Evolutionary conservation across 208 protist genomes (phyloP).

Genomic region (Trypanosoma theileri): DNA sequence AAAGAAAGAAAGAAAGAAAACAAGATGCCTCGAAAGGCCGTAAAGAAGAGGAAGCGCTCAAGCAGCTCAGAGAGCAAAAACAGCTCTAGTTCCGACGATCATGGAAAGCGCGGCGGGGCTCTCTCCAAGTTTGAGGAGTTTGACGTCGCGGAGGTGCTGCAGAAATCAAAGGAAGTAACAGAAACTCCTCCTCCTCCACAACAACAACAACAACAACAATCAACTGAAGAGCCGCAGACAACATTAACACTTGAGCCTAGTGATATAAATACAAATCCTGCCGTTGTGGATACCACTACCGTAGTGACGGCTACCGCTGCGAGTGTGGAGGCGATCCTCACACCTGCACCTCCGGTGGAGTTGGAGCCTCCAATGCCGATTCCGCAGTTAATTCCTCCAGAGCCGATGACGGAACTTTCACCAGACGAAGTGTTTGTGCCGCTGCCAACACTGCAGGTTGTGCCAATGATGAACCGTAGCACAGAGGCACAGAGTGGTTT

Average conservation of each 20-base stretch:
- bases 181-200: not conserved
- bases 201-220: not conserved
- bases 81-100: conserved; percentile 19
- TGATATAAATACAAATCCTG: not conserved
- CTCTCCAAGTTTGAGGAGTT: conserved; percentile 43
- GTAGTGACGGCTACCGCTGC: not conserved
- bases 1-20: conserved; percentile 3
- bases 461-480: conserved; percentile 48
- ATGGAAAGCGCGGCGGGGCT: conserved; percentile 14
- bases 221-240: too few relatives aligned
- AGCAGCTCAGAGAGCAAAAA: conserved; percentile 27
- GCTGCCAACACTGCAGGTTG: conserved; percentile 55
- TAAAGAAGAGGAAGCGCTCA: conserved; percentile 30
- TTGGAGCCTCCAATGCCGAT: conserved; percentile 9
- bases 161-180: conserved; percentile 7
- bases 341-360: not conserved
- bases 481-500: conserved; percentile 67
- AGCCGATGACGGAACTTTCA: conserved; percentile 20
- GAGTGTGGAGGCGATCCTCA: too few relatives aligned
- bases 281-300: not conserved
- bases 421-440: conserved; percentile 61
- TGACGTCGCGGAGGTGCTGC: conserved; percentile 30
- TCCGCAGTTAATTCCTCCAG: conserved; percentile 29
- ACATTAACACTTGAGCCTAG: not conserved
- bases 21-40: conserved; percentile 28